phyloP scores from a whole-genome alignment of 2,329 filamentous ascomycete genomes.

The Fusarium bactridioides region DNA sequence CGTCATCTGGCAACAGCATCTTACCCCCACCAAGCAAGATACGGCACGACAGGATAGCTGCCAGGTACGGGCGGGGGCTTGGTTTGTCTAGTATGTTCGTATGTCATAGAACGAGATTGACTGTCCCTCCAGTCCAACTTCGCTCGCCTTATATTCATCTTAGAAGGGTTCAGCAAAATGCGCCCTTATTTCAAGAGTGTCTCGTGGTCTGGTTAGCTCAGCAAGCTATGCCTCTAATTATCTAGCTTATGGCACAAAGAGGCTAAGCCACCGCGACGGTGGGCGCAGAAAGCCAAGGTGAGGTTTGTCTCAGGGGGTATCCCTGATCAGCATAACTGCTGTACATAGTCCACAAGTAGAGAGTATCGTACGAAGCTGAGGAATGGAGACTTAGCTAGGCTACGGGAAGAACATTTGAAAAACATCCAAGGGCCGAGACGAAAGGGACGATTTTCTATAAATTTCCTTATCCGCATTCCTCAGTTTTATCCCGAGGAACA shows the following conservation, averaged over 20 bases:
- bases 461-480: slow-evolving; percentile 28
- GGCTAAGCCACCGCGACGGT: slow-evolving; percentile 21
- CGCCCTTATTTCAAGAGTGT: slow-evolving; percentile 34
- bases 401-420: not conserved
- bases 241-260: slow-evolving; percentile 29
- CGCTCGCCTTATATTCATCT: slow-evolving; percentile 20
- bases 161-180: slow-evolving; percentile 22
- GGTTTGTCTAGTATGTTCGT: not conserved
- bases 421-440: slow-evolving; percentile 8
- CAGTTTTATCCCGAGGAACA: not conserved
- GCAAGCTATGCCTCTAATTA: slow-evolving; percentile 21
- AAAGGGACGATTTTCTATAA: not conserved
- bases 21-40: slow-evolving; percentile 18
- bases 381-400: slow-evolving; percentile 33
- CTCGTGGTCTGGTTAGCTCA: slow-evolving; percentile 30
- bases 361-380: slow-evolving; percentile 32
- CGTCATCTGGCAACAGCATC: not conserved
- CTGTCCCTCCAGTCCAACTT: slow-evolving; percentile 12
- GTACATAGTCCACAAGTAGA: not conserved
- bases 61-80: slow-evolving; percentile 3
- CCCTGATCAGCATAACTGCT: slow-evolving; percentile 28
- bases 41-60: not conserved
- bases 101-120: slow-evolving; percentile 8
- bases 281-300: slow-evolving; percentile 33
- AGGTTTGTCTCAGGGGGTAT: slow-evolving; percentile 42